phyloP scores from a whole-genome alignment of 345 rosid species.

The Salix viminalis region DNA sequence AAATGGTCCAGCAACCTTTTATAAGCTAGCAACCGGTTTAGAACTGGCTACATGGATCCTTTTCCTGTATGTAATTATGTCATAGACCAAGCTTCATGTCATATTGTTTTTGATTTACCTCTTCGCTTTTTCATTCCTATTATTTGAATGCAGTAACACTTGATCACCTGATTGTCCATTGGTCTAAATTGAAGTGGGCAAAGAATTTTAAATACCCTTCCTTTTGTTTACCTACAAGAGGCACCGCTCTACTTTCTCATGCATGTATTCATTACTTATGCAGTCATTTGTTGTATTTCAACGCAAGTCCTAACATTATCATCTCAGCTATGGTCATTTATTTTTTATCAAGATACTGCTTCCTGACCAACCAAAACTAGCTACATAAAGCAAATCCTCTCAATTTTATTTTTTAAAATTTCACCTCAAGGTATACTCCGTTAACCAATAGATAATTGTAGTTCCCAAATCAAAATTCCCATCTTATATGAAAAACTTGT shows the following conservation, averaged over 20 bases:
- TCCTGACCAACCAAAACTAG: neutral
- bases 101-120: neutral
- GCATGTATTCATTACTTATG: neutral
- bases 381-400: neutral
- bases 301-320: neutral
- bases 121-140: neutral
- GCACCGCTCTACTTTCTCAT: neutral
- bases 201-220: neutral
- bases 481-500: neutral
- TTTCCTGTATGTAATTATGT: neutral
- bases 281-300: neutral
- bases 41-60: neutral
- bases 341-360: neutral
- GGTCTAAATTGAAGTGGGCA: neutral
- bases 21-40: neutral
- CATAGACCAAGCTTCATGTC: neutral
- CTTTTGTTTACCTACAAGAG: neutral
- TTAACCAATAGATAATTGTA: neutral
- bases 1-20: neutral
- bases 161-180: neutral
- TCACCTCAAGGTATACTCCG: neutral
- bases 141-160: neutral
- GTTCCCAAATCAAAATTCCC: neutral
- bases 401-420: neutral
- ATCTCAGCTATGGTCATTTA: neutral